These are phyloP conservation scores for Penicillium verhagenii DNA, from an alignment of 495 filamentous ascomycete genomes.

Conservation along the genomic window DNA sequence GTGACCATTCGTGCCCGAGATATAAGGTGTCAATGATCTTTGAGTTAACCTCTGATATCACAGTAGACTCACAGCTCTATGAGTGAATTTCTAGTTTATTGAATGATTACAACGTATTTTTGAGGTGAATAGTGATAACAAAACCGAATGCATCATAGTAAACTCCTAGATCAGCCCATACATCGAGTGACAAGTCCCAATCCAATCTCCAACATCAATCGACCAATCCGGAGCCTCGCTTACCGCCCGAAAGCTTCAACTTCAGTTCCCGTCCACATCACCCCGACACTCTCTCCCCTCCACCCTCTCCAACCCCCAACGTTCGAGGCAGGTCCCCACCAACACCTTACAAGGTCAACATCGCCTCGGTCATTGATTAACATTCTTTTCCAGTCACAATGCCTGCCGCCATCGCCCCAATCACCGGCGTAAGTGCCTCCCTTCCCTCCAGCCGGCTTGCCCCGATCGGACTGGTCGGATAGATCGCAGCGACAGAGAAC, in stretches of 20 bases:
- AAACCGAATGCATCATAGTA: not conserved
- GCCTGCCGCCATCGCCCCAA: conserved; percentile 45
- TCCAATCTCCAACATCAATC: conserved; percentile 5
- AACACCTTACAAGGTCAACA: conserved; percentile 2
- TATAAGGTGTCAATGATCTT: not conserved
- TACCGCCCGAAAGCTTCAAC: conserved; percentile 47
- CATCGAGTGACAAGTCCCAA: not conserved
- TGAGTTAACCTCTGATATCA: not conserved
- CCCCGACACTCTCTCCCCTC: conserved; percentile 32
- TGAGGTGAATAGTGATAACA: not conserved
- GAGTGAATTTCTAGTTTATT: no score
- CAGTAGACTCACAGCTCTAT: not conserved
- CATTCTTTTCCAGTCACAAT: conserved; percentile 35
- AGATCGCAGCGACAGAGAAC: not conserved
- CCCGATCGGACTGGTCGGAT: conserved; percentile 23
- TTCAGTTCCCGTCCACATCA: conserved; percentile 27
- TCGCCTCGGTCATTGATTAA: conserved; percentile 18
- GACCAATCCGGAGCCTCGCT: conserved; percentile 40
- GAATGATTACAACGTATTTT: no score
- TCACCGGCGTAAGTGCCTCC: conserved; percentile 48
- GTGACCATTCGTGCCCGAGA: conserved; percentile 3
- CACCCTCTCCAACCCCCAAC: conserved; percentile 27
- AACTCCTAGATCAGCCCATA: not conserved
- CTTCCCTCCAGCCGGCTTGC: conserved; percentile 23
- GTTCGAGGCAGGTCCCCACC: conserved; percentile 19